A percentile compares a stretch with the other conserved stretches of the same genome.
Evolutionary conservation across 2,329 filamentous ascomycete species (phyloP).

Genomic region (Ramichloridium luteum): DNA sequence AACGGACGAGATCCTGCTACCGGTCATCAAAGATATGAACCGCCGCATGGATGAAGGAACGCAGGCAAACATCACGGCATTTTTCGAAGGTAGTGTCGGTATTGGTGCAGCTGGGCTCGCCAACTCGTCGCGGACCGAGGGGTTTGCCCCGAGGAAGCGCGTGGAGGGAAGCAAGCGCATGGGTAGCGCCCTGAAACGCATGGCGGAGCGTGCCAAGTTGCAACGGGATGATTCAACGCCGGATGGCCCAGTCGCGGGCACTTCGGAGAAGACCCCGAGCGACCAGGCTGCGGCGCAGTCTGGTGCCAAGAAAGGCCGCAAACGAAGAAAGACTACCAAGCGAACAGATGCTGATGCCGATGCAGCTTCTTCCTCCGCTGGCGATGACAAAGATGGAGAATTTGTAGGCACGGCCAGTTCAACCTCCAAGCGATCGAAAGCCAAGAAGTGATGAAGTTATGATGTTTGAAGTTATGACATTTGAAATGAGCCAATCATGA

Average conservation of each 20-base stretch:
- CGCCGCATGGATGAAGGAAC: conserved; percentile 76
- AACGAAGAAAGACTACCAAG: background rate
- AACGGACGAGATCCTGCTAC: conserved; percentile 90
- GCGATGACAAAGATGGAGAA: no score
- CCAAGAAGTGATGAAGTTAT: no score
- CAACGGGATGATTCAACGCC: conserved; percentile 12
- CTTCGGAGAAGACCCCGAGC: conserved; percentile 2
- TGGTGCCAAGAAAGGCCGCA: no score
- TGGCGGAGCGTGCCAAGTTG: conserved; percentile 44
- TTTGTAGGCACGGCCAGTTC: no score
- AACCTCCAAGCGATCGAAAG: no score
- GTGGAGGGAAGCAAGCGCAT: conserved; percentile 59
- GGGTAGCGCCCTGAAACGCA: conserved; percentile 58
- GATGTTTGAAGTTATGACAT: no score
- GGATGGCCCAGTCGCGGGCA: conserved; percentile 1
- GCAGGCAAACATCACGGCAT: conserved; percentile 91
- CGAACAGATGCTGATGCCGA: background rate
- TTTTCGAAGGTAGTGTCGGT: conserved; percentile 65
- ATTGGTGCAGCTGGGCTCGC: conserved; percentile 39
- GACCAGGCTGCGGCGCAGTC: conserved; percentile 2
- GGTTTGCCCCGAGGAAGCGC: conserved; percentile 58
- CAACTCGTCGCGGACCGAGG: conserved; percentile 33
- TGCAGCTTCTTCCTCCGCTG: background rate
- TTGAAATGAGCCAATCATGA: no score
- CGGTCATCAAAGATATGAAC: conserved; percentile 94